phyloP scores from a whole-genome alignment of 2,329 filamentous ascomycete genomes.

The Aspergillus sp. region DNA sequence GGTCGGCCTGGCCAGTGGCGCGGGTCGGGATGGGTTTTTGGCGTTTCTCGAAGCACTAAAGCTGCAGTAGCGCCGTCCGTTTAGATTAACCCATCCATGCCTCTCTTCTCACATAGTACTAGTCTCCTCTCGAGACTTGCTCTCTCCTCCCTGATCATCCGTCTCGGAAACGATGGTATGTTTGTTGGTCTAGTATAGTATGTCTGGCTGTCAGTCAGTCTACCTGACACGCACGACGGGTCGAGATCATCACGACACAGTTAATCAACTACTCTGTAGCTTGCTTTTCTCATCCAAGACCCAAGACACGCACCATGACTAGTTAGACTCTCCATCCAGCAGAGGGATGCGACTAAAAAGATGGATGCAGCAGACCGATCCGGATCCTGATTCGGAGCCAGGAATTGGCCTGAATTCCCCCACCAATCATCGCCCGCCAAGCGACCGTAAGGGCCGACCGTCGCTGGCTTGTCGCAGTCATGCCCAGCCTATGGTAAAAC shows the following conservation, averaged over 20 bases:
- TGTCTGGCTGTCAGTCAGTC: background rate
- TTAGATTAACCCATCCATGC: conserved; percentile 1
- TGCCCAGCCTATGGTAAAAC: conserved; percentile 3
- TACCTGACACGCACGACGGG: background rate
- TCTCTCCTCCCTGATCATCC: no score
- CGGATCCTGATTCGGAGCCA: conserved; percentile 2
- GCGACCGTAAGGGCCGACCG: background rate
- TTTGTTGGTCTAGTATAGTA: no score
- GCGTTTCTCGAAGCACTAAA: conserved; percentile 3
- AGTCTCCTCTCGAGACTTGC: no score
- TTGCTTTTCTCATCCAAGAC: background rate
- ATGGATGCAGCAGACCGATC: conserved; percentile 1
- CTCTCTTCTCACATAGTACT: background rate
- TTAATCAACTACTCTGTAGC: no score
- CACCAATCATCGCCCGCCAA: background rate
- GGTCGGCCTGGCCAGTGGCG: background rate
- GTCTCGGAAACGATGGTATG: no score
- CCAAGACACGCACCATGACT: background rate
- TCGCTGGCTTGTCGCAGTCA: background rate
- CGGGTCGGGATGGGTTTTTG: background rate
- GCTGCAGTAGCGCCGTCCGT: conserved; percentile 1
- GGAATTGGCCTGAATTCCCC: background rate
- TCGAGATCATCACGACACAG: no score
- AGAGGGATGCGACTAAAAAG: background rate
- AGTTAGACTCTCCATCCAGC: background rate